phyloP scores from a whole-genome alignment of 306 rosid species.

The apple (Malus domestica) region DNA sequence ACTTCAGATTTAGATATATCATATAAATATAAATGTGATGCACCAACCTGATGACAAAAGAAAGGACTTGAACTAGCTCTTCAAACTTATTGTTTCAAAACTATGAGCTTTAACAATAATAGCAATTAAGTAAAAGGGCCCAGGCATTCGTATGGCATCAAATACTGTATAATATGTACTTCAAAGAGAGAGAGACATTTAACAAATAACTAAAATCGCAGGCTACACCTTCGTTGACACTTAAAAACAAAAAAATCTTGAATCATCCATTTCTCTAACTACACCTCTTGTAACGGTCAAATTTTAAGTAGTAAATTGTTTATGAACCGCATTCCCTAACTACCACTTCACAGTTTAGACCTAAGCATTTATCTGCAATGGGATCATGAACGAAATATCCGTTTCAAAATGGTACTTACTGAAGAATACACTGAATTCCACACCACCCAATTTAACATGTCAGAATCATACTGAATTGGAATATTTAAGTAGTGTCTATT shows the following conservation, averaged over 20 bases:
- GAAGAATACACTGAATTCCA: not conserved
- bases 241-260: no score
- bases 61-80: slow-evolving; percentile 2
- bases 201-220: not conserved
- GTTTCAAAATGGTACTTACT: not conserved
- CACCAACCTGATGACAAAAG: slow-evolving; percentile 3
- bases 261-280: not conserved
- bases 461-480: not conserved
- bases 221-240: not conserved
- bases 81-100: not conserved
- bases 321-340: no score
- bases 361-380: no score
- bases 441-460: not conserved
- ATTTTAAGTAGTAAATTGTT: no score
- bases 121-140: not conserved
- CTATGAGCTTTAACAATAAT: not conserved
- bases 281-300: no score
- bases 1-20: slow-evolving; percentile 2
- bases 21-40: not conserved
- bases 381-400: no score
- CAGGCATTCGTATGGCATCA: not conserved
- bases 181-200: not conserved
- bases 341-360: no score
- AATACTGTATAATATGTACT: not conserved
- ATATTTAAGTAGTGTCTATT: not conserved